These are phyloP conservation scores for Nidula microcarpa DNA, from an alignment of 768 basidiomycete species.

Conservation along the genomic window DNA sequence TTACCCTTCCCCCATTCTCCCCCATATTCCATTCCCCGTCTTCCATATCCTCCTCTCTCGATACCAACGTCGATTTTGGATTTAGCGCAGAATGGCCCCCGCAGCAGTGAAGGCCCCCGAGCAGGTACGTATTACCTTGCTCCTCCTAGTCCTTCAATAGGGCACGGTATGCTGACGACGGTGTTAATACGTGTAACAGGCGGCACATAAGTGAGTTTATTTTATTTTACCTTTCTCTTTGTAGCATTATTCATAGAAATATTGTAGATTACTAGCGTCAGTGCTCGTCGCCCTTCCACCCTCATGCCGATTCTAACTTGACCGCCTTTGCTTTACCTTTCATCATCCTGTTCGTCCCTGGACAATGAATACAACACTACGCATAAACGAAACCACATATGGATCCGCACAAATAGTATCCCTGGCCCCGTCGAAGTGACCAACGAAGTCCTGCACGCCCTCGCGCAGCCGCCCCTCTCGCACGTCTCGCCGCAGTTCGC, in stretches of 20 bases:
- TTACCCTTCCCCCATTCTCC: too few species aligned
- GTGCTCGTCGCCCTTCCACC: background rate
- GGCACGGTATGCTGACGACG: background rate
- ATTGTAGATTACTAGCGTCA: slow-evolving; percentile 1
- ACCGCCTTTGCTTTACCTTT: background rate
- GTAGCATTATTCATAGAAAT: background rate
- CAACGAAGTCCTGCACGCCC: slow-evolving; percentile 69
- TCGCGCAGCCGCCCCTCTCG: slow-evolving; percentile 77
- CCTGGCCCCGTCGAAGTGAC: slow-evolving; percentile 51
- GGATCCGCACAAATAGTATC: slow-evolving; percentile 26
- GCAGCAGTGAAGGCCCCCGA: background rate
- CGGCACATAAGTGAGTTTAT: background rate
- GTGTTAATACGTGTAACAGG: background rate
- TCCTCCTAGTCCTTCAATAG: background rate
- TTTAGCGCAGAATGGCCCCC: background rate
- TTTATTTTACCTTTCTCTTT: background rate
- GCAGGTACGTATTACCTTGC: background rate
- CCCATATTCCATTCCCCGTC: too few species aligned
- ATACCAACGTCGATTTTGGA: too few species aligned
- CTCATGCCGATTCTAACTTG: background rate
- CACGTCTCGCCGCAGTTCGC: slow-evolving; percentile 85
- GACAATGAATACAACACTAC: background rate
- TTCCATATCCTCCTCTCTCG: too few species aligned
- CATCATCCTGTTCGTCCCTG: background rate
- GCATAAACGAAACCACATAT: background rate